These are phyloP conservation scores for Vitis riparia DNA, from an alignment of 164 flowering plant genomes.

Conservation along the genomic window DNA sequence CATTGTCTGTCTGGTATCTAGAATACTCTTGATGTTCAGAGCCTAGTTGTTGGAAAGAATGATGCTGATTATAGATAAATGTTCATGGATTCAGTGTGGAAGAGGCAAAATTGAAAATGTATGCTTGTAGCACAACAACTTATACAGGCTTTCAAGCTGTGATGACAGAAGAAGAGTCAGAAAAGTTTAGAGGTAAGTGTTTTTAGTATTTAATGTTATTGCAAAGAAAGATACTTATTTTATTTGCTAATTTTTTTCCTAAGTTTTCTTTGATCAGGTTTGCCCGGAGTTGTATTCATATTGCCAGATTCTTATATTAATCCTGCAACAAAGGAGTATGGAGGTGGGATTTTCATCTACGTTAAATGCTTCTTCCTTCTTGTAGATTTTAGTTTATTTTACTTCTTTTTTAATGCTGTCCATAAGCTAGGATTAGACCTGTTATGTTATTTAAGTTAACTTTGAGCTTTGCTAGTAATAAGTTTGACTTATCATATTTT, in stretches of 20 bases:
- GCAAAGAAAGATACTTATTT: no score
- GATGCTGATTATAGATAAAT: neutral
- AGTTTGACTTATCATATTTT: neutral
- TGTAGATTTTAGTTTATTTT: neutral
- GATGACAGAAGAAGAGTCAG: conserved; percentile 79
- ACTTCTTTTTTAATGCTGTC: neutral
- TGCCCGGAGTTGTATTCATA: conserved; percentile 86
- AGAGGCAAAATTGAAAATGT: conserved; percentile 86
- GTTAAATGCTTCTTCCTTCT: neutral
- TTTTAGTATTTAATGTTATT: neutral
- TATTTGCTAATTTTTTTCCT: conserved; percentile 4
- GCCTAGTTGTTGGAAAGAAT: neutral
- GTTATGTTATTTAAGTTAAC: neutral
- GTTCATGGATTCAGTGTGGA: conserved; percentile 52
- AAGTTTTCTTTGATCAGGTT: conserved; percentile 38
- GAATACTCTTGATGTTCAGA: neutral
- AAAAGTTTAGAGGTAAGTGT: conserved; percentile 66
- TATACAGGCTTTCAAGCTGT: conserved; percentile 87
- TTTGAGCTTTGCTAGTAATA: neutral
- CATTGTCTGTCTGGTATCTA: no score
- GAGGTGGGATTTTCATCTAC: conserved; percentile 49
- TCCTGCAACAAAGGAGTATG: conserved; percentile 87
- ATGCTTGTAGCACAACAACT: conserved; percentile 94
- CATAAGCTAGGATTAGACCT: no score
- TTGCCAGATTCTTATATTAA: conserved; percentile 96